Base-by-base conservation (phyloP, 2,329 filamentous ascomycete genomes). In the Scedosporium minutisporum region DNA sequence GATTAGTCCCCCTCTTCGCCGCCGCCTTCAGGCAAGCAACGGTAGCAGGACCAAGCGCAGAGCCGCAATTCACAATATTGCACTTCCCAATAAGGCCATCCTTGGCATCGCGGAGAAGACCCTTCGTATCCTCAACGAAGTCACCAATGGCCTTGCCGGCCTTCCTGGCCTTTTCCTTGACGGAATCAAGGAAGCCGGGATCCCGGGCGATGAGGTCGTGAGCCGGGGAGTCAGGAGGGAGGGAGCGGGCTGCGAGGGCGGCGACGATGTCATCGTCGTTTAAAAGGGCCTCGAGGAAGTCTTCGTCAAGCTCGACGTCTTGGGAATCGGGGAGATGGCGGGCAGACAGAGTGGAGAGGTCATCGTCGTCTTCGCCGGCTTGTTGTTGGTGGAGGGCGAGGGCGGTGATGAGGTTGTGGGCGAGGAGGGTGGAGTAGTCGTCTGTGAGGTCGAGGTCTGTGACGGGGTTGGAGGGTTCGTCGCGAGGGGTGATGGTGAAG, bases 331-430 rank as follows among this genome's bases (percentile, higher is more conserved):
- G 3, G 23, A 55, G 23, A 5, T 55, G 6, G 9, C 51, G 51
- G 51, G 23, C 51, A 12, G 51, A 55, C 7, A 55, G 23, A 12
- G 51, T 9, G 3, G 51, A 27, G 23, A 16, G 48, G 48, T 12
- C 51, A 3, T 23, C 4, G 51, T 23, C 18, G 12, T 23, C 51
- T 55, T 55, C 51, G 23, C 23, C 23, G 12, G 51, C 51, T 16
- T 55, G 51, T n/a, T 55, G 51, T 23, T 55, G 51, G 51, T 55
- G 51, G 12, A 55, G 51, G 51, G 51, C 51, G 51, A 55, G 51
- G 21, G 51, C 51, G 51, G 51, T 23, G 51, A 55, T 23, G 51
- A 55, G 18, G 51, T 55, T 55, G 23, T 23, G 23, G 6, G 51
- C 51, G 18, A 55, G 51, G 51, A 55, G 51, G 51, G 51, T 9